phyloP scores from a whole-genome alignment of 257 asterid species.

The Jasminum sambac region DNA sequence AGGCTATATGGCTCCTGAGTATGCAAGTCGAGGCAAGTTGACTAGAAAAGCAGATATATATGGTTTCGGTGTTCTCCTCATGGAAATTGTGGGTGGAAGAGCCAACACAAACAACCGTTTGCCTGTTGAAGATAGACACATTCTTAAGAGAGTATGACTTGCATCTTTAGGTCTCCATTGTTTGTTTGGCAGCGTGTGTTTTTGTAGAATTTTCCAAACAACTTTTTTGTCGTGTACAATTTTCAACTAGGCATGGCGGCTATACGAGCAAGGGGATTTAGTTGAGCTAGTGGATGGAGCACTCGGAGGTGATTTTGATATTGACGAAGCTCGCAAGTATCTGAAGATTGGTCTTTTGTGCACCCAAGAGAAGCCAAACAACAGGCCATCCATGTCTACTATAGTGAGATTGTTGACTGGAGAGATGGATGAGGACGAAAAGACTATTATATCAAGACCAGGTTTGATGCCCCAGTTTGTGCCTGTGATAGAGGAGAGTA shows the following conservation, averaged over 20 bases:
- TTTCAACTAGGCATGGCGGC: conserved; percentile 60
- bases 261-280: conserved; percentile 51
- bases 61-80: conserved; percentile 79
- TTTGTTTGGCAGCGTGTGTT: not conserved
- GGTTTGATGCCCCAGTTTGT: conserved; percentile 29
- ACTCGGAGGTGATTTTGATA: conserved; percentile 34
- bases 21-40: conserved; percentile 80
- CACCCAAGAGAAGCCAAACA: conserved; percentile 63
- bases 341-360: conserved; percentile 63
- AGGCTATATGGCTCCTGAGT: conserved; percentile 79
- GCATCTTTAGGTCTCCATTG: conserved; percentile 16
- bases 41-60: conserved; percentile 89
- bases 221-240: too few relatives aligned
- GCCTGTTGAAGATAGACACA: conserved; percentile 58
- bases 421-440: conserved; percentile 43
- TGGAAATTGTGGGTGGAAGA: conserved; percentile 87
- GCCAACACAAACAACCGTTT: conserved; percentile 65
- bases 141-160: conserved; percentile 72
- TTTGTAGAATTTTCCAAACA: too few relatives aligned
- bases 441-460: conserved; percentile 46
- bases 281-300: conserved; percentile 50
- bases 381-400: conserved; percentile 68
- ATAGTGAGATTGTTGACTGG: conserved; percentile 65
- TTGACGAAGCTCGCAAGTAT: conserved; percentile 56
- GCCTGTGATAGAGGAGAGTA: conserved; percentile 16